Base-by-base conservation (phyloP, 2,329 filamentous ascomycete genomes). In the Metarhizium album region DNA sequence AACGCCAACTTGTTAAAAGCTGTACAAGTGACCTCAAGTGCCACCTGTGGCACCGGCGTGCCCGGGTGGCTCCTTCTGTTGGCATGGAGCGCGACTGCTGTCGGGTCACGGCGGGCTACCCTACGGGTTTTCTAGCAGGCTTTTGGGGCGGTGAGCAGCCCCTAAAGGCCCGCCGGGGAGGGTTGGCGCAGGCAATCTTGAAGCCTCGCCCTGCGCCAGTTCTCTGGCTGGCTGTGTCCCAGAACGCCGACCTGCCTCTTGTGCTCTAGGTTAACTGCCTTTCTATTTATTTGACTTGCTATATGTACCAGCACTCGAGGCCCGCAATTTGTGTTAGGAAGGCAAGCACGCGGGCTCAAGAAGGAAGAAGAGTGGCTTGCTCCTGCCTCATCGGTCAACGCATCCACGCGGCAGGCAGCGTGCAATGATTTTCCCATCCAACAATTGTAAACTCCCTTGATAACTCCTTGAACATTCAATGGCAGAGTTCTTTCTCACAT, bases 31-130 rank as follows among this genome's bases (percentile, higher is more conserved):
- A 14, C n/a, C n/a, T 18, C n/a, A 20, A 20, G 13, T 33, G 49
- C 37, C 43, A 43, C 42, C n/a, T 52, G 42, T 38, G 46, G 49
- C 46, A 24, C 33, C 49, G 47, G 47, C 46, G 49, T 50, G 43
- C 49, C 49, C 27, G 49, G 16, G 37, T 40, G 37, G 37, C 37
- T 40, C 37, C 37, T 40, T 40, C 37, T 18, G n/a, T 7, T 20
- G 37, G n/a, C 37, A 20, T n/a, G 35, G 14, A 38, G 6, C 5
- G 14, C 16, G 35, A 38, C 11, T 38, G 4, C 16, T 16, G 11
- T 38, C 9, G 16, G 35, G 16, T 16, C 37, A 40, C 37, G 16
- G 20, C 37, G 37, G n/a, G n/a, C 18, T 16, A 40, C 16, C n/a
- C n/a, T n/a, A n/a, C n/a, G n/a, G n/a, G 37, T n/a, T n/a, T 11